Evolutionary conservation across 768 basidiomycete species (phyloP), one percentile per base, ranked within the genome.

Genomic region (Guyanaporus albipodus): DNA sequence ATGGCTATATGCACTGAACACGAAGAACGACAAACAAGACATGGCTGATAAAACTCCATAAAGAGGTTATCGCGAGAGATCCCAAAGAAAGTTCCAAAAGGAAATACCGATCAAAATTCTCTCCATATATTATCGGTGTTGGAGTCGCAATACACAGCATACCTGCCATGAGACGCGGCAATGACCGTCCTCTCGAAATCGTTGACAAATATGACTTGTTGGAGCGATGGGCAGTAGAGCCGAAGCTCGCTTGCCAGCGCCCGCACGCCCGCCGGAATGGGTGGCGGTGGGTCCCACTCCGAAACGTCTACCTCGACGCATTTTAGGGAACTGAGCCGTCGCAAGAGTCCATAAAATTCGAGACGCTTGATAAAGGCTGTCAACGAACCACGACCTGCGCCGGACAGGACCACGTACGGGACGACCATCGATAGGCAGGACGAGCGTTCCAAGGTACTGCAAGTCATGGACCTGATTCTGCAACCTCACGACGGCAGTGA

Each of bases 221-320:
- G 55, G 23, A 84, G 66, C 1, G 71, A 71, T 6, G 78, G 75
- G 50, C 73, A 77, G 54, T 85, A 86, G 9, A 85, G 64, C 32
- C 77, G 74, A 39, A 86, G 64, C 62, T 86, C 84, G 44, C 71
- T 72, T 4, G 75, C 74, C 7, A 86, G 67, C 3, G 81, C 80
- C 18, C 80, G 75, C 33, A 82, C 61, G 4, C 82, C 83, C 7
- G 74, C 62, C 3, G 73, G 68, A 24, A 76, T 67, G 12, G 70
- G 61, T 8, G 80, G 83, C 8, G 76, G 62, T 8, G 83, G 84
- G 5, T 73, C 71, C 84, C 84, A 87, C 40, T 78, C 76, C 17
- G 78, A 78, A 22, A 85, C 70, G 33, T 85, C 84, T 6, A 85
- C 67, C 54, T 85, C 84, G 38, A 82, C 58, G 52, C 77, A 80